Evolutionary conservation across 192 early-diverging fungal genomes (phyloP).

Genomic region (Podila verticillata): DNA sequence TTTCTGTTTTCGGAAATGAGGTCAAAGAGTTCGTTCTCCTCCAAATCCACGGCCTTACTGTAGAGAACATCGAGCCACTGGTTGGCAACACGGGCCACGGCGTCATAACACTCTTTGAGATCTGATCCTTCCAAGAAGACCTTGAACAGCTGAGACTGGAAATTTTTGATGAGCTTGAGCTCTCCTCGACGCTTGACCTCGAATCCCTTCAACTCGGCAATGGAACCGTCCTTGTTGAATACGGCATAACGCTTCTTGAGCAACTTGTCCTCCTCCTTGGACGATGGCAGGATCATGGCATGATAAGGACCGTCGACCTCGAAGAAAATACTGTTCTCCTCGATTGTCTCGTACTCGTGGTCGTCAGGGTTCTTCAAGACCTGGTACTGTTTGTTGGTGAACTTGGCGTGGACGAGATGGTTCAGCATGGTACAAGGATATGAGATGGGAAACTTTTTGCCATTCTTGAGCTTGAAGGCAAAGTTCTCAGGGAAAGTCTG

Average conservation of each 20-base stretch:
- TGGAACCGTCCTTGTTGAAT: conserved; percentile 92
- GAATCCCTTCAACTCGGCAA: conserved; percentile 98
- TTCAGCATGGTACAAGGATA: conserved; percentile 99
- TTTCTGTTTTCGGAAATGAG: conserved; percentile 97
- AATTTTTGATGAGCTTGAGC: conserved; percentile 97
- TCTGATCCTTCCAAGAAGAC: conserved; percentile 91
- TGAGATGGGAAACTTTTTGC: conserved; percentile 85
- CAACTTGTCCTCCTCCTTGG: conserved; percentile 94
- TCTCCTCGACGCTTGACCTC: conserved; percentile 99
- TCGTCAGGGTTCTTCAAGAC: conserved; percentile 69
- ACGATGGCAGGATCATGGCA: conserved; percentile 97
- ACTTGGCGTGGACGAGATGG: conserved; percentile 93
- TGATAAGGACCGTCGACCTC: conserved; percentile 99
- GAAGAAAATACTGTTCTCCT: conserved; percentile 98
- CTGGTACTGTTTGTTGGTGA: conserved; percentile 98
- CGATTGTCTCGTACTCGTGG: conserved; percentile 70
- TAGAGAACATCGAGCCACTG: conserved; percentile 96
- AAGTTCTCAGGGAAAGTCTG: conserved; percentile 93
- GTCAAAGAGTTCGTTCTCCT: conserved; percentile 92
- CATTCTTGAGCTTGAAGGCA: conserved; percentile 82
- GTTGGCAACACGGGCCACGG: conserved; percentile 90
- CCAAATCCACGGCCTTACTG: conserved; percentile 79
- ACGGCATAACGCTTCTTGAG: conserved; percentile 99
- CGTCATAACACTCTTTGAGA: conserved; percentile 87
- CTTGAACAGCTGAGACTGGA: conserved; percentile 94